A percentile compares a stretch with the other conserved stretches of the same genome.
phyloP scores from a whole-genome alignment of 257 asterid species.

The Scutellaria baicalensis region DNA sequence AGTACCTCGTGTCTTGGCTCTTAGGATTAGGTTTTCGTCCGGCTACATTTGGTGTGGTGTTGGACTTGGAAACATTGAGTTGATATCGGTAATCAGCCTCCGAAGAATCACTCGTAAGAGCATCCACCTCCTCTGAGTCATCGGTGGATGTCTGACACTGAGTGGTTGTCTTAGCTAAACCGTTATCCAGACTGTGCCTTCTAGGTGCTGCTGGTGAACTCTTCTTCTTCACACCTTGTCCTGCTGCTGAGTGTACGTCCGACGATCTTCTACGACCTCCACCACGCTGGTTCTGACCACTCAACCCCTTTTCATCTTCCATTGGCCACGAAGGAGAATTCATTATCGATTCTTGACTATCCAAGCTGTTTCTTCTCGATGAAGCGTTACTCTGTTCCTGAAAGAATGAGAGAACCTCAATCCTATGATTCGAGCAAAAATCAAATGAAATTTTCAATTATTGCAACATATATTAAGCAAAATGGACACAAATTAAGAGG shows the following conservation, averaged over 20 bases:
- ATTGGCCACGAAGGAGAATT: conserved; percentile 46
- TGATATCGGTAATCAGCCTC: conserved; percentile 52
- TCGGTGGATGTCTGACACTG: conserved; percentile 9
- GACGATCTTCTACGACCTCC: not conserved
- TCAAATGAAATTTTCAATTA: too few species aligned
- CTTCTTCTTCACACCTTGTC: not conserved
- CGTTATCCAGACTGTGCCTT: conserved; percentile 44
- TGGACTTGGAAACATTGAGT: conserved; percentile 27
- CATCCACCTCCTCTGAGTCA: conserved; percentile 54
- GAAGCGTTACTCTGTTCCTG: conserved; percentile 34
- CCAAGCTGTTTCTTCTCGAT: conserved; percentile 56
- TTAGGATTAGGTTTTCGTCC: conserved; percentile 45
- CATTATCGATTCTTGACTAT: conserved; percentile 34
- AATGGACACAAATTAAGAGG: too few species aligned
- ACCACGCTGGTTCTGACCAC: not conserved
- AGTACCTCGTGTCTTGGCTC: conserved; percentile 50
- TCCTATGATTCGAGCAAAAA: too few species aligned
- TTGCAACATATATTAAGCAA: too few species aligned
- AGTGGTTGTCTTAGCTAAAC: conserved; percentile 5
- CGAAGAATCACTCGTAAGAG: conserved; percentile 65
- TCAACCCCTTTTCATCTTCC: conserved; percentile 38
- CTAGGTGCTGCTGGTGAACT: conserved; percentile 3
- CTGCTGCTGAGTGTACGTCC: conserved; percentile 6
- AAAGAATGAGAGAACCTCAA: not conserved
- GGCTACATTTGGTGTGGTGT: conserved; percentile 20